Percentiles rank a stretch among this genome's conserved stretches.
Conservation (phyloP, 2,329 filamentous ascomycete species). For the Colletotrichum sp. region DNA sequence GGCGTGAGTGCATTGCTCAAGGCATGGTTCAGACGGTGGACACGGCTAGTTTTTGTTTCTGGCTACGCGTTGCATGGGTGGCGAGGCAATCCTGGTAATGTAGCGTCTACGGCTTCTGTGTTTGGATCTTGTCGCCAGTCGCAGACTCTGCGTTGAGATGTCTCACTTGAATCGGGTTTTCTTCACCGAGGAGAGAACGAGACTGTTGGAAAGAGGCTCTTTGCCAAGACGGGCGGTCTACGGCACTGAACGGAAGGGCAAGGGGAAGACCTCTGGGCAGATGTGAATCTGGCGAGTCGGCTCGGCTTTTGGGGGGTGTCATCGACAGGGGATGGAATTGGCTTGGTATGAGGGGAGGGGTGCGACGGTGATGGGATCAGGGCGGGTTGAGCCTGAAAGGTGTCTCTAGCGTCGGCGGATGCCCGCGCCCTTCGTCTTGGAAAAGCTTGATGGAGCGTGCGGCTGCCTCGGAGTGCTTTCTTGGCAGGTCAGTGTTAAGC, state of each 20-base stretch:
- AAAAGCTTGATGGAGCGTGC: background rate
- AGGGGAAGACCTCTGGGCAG: background rate
- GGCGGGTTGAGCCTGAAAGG: background rate
- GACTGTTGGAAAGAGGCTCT: background rate
- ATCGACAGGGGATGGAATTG: background rate
- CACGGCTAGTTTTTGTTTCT: background rate
- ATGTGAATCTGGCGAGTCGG: background rate
- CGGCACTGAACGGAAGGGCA: background rate
- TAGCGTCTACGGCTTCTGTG: background rate
- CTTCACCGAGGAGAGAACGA: background rate
- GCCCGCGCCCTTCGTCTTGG: background rate
- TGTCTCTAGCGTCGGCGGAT: background rate
- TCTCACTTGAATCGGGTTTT: background rate
- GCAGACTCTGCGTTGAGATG: background rate
- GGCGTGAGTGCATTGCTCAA: background rate
- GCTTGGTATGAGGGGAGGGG: background rate
- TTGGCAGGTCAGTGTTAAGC: background rate
- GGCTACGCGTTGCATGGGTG: background rate
- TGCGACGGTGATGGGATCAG: background rate
- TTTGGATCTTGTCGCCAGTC: background rate
- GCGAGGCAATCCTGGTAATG: background rate
- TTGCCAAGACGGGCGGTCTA: background rate
- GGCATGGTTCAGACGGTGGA: background rate
- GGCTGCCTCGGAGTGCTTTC: background rate
- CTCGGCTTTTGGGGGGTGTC: background rate